Conservation (phyloP, 2,329 filamentous ascomycete genomes). For the Talaromyces piceae region DNA sequence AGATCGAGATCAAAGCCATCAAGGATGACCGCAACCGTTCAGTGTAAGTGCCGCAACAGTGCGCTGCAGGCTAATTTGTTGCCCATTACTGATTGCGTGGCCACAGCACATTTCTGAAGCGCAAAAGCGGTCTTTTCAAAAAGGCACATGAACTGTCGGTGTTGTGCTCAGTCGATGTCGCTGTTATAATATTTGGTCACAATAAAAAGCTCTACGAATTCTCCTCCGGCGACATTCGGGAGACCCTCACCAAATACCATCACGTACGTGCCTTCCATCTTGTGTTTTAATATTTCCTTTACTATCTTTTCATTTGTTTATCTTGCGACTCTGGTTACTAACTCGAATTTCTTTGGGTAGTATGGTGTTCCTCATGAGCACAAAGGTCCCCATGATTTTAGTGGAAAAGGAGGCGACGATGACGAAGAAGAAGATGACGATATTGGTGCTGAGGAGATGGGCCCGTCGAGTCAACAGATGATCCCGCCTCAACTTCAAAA, state of each 20-base stretch:
- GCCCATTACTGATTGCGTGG: constrained; percentile 10
- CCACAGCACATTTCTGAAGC: constrained; percentile 86
- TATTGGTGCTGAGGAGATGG: constrained; percentile 60
- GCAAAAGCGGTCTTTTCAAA: constrained; percentile 98
- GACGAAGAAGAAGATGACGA: constrained; percentile 76
- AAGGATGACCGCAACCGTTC: constrained; percentile 97
- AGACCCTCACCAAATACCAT: constrained; percentile 80
- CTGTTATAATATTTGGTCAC: constrained; percentile 95
- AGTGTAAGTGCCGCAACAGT: constrained; percentile 59
- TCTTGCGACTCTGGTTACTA: constrained; percentile 5
- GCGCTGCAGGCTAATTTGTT: neutral
- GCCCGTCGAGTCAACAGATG: constrained; percentile 49
- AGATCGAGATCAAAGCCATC: constrained; percentile 99
- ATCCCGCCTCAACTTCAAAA: constrained; percentile 65
- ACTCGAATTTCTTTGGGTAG: constrained; percentile 41
- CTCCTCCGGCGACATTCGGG: constrained; percentile 86
- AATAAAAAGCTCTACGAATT: constrained; percentile 99
- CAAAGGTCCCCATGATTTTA: constrained; percentile 90
- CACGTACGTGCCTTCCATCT: constrained; percentile 60
- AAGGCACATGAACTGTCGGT: constrained; percentile 98
- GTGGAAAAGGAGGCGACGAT: constrained; percentile 64
- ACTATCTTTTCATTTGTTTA: too few species aligned
- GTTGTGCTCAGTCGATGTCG: constrained; percentile 95
- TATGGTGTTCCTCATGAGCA: constrained; percentile 92
- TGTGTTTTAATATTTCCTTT: too few species aligned